phyloP scores from a whole-genome alignment of 2,329 filamentous ascomycete genomes.

The Rhynchosporium secalis region DNA sequence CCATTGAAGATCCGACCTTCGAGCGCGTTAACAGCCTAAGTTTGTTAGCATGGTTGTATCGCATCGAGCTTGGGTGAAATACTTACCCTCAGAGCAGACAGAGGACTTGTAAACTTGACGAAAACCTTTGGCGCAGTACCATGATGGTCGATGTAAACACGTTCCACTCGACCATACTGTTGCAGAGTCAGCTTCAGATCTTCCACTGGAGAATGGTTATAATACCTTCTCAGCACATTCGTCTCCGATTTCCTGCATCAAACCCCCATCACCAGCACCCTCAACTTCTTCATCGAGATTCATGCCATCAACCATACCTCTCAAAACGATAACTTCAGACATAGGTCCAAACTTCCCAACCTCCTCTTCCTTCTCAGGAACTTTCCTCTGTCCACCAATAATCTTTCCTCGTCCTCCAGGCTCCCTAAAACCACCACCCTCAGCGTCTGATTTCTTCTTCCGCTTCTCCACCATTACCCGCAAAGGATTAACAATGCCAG shows the following conservation, averaged over 20 bases:
- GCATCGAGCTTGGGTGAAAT: not conserved
- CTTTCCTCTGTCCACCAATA: slow-evolving; percentile 68
- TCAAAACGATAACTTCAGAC: slow-evolving; percentile 79
- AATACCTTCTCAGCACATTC: slow-evolving; percentile 79
- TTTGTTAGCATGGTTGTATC: slow-evolving; percentile 25
- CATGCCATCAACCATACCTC: slow-evolving; percentile 84
- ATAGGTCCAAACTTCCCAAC: slow-evolving; percentile 66
- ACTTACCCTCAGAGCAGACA: slow-evolving; percentile 81
- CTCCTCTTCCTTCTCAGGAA: slow-evolving; percentile 42
- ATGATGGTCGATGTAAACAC: slow-evolving; percentile 70
- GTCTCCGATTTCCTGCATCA: slow-evolving; percentile 94
- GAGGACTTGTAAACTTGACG: slow-evolving; percentile 84
- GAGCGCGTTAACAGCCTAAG: slow-evolving; percentile 82
- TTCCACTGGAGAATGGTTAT: not conserved
- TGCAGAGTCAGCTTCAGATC: slow-evolving; percentile 12
- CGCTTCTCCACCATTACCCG: slow-evolving; percentile 83
- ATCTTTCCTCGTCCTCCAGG: slow-evolving; percentile 73
- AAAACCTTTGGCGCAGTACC: slow-evolving; percentile 68
- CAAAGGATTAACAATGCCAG: slow-evolving; percentile 83
- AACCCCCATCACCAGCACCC: slow-evolving; percentile 55
- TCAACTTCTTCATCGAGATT: slow-evolving; percentile 77
- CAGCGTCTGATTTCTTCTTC: slow-evolving; percentile 74
- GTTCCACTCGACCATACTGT: slow-evolving; percentile 80
- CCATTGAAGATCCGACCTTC: slow-evolving; percentile 87
- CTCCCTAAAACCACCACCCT: slow-evolving; percentile 75